Percentiles rank a stretch among this genome's conserved stretches.
Evolutionary conservation across 129 eudicot species (phyloP).

Genomic region (Mikania micrantha): DNA sequence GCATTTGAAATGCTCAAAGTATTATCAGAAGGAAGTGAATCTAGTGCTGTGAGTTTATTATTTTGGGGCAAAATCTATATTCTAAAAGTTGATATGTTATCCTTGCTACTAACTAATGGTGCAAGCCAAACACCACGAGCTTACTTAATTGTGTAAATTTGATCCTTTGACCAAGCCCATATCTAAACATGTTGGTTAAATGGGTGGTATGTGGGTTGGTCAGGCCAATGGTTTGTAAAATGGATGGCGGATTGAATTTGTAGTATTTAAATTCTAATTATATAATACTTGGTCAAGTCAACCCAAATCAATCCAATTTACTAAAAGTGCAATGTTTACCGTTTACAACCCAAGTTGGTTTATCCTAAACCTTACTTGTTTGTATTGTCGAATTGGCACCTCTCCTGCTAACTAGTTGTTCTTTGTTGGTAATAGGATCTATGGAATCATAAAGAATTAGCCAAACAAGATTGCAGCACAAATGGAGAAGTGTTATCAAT

Average conservation of each 20-base stretch:
- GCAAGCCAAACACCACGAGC: not conserved
- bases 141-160: not conserved
- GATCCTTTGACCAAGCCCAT: not conserved
- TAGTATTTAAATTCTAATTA: not conserved
- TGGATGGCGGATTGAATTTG: not conserved
- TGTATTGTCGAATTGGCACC: not conserved
- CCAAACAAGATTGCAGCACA: slow-evolving; percentile 51
- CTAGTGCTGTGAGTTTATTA: slow-evolving; percentile 53
- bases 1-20: slow-evolving; percentile 67
- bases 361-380: not conserved
- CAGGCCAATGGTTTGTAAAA: not conserved
- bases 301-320: not conserved
- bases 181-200: not conserved
- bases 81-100: not conserved
- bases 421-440: slow-evolving; percentile 39
- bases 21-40: slow-evolving; percentile 60
- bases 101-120: slow-evolving; percentile 16
- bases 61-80: not conserved
- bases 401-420: slow-evolving; percentile 18
- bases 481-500: slow-evolving; percentile 62
- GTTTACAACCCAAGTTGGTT: not conserved
- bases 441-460: slow-evolving; percentile 68
- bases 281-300: not conserved
- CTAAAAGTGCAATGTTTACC: not conserved
- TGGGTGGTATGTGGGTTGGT: not conserved